Evolutionary conservation across 176 grass and related monocot genomes (phyloP).

Genomic region (Aegilops sharonensis): DNA sequence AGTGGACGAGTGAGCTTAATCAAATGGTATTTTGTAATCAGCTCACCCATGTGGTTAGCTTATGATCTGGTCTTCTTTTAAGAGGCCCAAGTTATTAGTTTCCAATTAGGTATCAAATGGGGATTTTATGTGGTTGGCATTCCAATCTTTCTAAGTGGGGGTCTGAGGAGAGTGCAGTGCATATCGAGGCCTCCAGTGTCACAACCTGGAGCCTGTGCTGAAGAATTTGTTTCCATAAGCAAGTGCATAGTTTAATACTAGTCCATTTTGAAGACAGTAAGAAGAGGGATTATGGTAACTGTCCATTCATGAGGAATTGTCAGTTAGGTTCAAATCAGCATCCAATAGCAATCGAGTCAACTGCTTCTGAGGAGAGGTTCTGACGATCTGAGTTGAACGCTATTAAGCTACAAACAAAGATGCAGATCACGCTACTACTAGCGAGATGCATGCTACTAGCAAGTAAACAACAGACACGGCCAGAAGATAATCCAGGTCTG

Average conservation of each 20-base stretch:
- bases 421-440: not conserved
- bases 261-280: not conserved
- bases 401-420: too few species aligned
- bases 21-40: not conserved
- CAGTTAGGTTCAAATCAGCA: too few species aligned
- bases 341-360: not conserved
- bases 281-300: not conserved
- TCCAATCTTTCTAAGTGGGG: not conserved
- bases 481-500: not conserved
- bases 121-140: not conserved
- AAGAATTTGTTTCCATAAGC: not conserved
- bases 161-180: too few species aligned
- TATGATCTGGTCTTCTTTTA: not conserved
- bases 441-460: not conserved
- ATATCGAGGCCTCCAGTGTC: not conserved
- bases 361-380: too few species aligned
- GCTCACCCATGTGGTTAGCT: not conserved
- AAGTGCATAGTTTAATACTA: not conserved
- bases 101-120: not conserved
- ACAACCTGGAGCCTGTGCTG: not conserved
- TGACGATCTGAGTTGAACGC: too few species aligned
- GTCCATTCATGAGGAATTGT: not conserved
- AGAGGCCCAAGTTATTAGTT: not conserved
- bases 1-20: not conserved
- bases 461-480: not conserved